These are phyloP conservation scores for Tetracladium maxilliforme DNA, from an alignment of 2,329 filamentous ascomycete species.

Conservation along the genomic window DNA sequence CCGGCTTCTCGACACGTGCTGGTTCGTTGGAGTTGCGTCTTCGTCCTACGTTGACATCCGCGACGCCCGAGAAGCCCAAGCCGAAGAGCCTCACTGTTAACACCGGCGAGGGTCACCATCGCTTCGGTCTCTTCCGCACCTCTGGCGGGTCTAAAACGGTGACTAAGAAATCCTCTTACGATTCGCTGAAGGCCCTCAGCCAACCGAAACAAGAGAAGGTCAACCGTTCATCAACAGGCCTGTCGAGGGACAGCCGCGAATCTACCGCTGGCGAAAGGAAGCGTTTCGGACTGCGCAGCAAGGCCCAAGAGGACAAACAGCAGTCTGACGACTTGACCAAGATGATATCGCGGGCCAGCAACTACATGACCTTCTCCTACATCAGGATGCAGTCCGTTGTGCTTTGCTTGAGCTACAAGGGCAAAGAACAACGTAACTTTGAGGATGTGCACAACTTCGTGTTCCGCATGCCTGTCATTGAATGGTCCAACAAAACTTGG, in stretches of 20 bases:
- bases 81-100: slow-evolving; percentile 5
- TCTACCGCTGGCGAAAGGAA: slow-evolving; percentile 16
- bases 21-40: slow-evolving; percentile 72
- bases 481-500: slow-evolving; percentile 99
- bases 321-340: slow-evolving; percentile 81
- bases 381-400: slow-evolving; percentile 93
- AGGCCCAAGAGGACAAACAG: slow-evolving; percentile 39
- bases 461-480: slow-evolving; percentile 84
- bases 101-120: slow-evolving; percentile 15
- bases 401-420: slow-evolving; percentile 90
- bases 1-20: slow-evolving; percentile 47
- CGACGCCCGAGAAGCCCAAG: slow-evolving; percentile 12
- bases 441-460: slow-evolving; percentile 97
- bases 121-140: slow-evolving; percentile 27
- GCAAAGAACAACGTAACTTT: slow-evolving; percentile 85
- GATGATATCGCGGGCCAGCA: slow-evolving; percentile 91
- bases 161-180: no score
- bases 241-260: slow-evolving; percentile 8
- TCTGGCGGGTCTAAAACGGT: slow-evolving; percentile 14
- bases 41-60: slow-evolving; percentile 62
- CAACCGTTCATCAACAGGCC: slow-evolving; percentile 9
- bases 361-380: slow-evolving; percentile 94
- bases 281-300: slow-evolving; percentile 40
- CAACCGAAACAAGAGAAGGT: no score
- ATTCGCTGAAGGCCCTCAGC: no score